Evolutionary conservation across 208 protist species (phyloP).

Genomic region (Crithidia fasciculata): DNA sequence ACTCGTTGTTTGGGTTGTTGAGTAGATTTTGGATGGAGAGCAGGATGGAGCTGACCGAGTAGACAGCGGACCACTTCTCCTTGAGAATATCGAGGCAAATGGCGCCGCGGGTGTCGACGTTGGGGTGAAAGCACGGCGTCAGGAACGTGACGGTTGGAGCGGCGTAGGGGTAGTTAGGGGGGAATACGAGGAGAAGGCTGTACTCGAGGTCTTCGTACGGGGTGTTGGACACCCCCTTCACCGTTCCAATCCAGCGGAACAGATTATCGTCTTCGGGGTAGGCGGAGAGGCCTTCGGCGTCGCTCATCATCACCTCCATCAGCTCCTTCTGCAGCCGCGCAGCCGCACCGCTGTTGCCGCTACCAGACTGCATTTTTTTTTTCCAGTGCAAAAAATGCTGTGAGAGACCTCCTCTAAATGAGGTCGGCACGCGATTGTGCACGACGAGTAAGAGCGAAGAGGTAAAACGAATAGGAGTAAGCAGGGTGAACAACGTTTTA

Average conservation of each 20-base stretch:
- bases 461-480: too few species aligned
- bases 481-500: too few species aligned
- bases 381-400: too few species aligned
- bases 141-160: conserved; percentile 94
- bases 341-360: conserved; percentile 53
- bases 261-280: conserved; percentile 96
- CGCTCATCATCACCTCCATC: conserved; percentile 93
- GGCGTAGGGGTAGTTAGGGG: conserved; percentile 94
- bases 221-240: conserved; percentile 85
- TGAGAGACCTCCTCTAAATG: too few species aligned
- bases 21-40: conserved; percentile 96
- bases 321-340: conserved; percentile 93
- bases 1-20: conserved; percentile 96
- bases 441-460: too few species aligned
- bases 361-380: conserved; percentile 10
- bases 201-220: conserved; percentile 94
- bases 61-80: conserved; percentile 97
- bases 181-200: conserved; percentile 92
- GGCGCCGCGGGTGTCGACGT: conserved; percentile 93
- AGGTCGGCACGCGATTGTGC: too few species aligned
- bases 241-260: conserved; percentile 92
- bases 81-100: conserved; percentile 98
- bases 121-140: conserved; percentile 96
- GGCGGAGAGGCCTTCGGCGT: conserved; percentile 90
- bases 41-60: conserved; percentile 94